Evolutionary conservation across 2,329 filamentous ascomycete genomes (phyloP).

Genomic region (Trichophaea hybrida): DNA sequence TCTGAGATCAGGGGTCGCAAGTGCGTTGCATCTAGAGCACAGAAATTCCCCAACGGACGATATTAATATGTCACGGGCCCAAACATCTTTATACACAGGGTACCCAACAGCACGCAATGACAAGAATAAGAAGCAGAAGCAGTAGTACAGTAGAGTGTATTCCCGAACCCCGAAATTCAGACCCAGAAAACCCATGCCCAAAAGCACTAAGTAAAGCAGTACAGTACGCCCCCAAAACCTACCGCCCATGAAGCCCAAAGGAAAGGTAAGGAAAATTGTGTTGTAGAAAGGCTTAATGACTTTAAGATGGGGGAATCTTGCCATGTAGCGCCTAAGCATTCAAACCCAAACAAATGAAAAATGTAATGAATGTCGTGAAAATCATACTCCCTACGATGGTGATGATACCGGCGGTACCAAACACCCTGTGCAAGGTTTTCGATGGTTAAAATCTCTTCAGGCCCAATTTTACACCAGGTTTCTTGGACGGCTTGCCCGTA

Average conservation of each 20-base stretch:
- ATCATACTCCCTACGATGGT: too few species aligned
- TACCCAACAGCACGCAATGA: not conserved
- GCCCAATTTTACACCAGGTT: slow-evolving; percentile 6
- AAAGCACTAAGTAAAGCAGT: not conserved
- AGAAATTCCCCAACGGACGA: too few species aligned
- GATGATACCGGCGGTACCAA: too few species aligned
- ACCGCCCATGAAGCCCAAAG: not conserved
- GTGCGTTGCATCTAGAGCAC: too few species aligned
- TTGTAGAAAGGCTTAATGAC: not conserved
- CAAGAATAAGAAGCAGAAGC: not conserved
- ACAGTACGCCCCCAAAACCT: not conserved
- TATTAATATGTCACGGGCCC: not conserved
- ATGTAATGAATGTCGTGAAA: not conserved
- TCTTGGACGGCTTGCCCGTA: slow-evolving; percentile 9
- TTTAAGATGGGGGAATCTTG: not conserved
- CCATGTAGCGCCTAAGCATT: too few species aligned
- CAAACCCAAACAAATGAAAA: not conserved
- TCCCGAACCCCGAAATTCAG: not conserved
- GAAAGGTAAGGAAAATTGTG: not conserved
- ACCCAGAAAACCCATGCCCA: not conserved
- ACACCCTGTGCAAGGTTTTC: not conserved
- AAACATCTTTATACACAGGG: not conserved
- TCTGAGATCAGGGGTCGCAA: too few species aligned
- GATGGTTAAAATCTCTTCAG: slow-evolving; percentile 15
- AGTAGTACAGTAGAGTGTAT: not conserved